A percentile compares a stretch with the other conserved stretches of the same genome.
Conservation (phyloP, 78 protist species). For the Isochrysis galbana region DNA sequence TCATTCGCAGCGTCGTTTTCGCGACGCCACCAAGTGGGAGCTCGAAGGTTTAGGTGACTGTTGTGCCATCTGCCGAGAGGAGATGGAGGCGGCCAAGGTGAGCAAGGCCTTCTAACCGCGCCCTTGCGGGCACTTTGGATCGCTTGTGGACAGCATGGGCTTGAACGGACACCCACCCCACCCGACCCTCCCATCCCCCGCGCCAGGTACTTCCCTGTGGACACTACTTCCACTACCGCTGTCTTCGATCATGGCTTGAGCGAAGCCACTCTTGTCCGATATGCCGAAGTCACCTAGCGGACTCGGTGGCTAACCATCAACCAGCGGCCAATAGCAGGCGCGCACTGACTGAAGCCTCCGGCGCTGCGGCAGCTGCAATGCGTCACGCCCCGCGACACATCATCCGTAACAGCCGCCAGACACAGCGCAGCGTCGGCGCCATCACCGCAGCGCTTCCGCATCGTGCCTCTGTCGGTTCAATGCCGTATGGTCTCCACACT, state of each 20-base stretch:
- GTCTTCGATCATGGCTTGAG: conserved; percentile 13
- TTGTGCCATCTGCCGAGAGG: conserved; percentile 23
- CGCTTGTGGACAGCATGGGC: too few species aligned
- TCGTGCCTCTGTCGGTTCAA: too few species aligned
- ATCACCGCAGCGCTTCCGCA: too few species aligned
- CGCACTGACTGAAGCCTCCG: not conserved
- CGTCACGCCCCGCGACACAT: too few species aligned
- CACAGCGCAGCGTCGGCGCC: too few species aligned
- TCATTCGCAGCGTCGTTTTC: not conserved
- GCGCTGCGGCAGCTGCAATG: not conserved
- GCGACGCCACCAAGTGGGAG: not conserved
- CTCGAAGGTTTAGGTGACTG: not conserved
- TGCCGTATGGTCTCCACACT: too few species aligned
- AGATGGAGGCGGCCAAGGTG: not conserved
- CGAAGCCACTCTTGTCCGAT: not conserved
- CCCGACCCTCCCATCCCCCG: not conserved
- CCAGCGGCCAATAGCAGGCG: not conserved
- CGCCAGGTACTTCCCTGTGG: not conserved
- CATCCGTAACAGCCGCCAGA: too few species aligned
- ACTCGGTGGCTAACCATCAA: not conserved
- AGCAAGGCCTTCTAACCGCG: too few species aligned
- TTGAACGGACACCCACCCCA: not conserved
- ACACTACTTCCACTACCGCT: not conserved
- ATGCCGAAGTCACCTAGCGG: too few species aligned
- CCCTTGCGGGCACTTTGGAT: too few species aligned